Evolutionary conservation across 768 basidiomycete species (phyloP).

Genomic region (Suillus discolor): DNA sequence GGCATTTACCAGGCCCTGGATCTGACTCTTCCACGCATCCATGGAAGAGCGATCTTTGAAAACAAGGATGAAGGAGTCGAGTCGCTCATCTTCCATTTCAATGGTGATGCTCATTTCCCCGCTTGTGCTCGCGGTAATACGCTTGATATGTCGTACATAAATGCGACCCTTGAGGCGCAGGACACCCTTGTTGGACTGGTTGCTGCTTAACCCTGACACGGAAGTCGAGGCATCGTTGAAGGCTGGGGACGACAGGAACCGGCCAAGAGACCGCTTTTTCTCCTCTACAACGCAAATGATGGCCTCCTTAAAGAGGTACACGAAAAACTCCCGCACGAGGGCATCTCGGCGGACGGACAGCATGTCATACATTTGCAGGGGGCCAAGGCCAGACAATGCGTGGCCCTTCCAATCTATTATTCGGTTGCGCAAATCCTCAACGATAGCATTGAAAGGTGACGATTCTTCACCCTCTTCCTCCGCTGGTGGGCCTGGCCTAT

Average conservation of each 20-base stretch:
- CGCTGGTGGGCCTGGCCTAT: constrained; percentile 20
- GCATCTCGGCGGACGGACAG: constrained; percentile 86
- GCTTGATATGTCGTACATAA: constrained; percentile 92
- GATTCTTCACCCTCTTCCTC: constrained; percentile 49
- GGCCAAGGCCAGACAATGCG: constrained; percentile 85
- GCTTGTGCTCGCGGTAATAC: constrained; percentile 78
- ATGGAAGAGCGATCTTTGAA: constrained; percentile 90
- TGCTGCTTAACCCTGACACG: constrained; percentile 31
- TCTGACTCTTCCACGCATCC: constrained; percentile 86
- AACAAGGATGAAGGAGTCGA: constrained; percentile 94
- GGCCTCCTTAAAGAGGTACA: constrained; percentile 97
- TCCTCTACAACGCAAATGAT: constrained; percentile 99
- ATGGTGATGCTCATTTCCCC: constrained; percentile 94
- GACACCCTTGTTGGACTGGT: constrained; percentile 57
- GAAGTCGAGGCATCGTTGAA: constrained; percentile 54
- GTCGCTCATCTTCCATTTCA: constrained; percentile 93
- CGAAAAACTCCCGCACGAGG: constrained; percentile 91
- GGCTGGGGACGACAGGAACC: constrained; percentile 67
- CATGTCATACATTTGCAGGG: constrained; percentile 90
- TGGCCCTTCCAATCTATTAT: constrained; percentile 98
- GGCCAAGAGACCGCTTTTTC: constrained; percentile 80
- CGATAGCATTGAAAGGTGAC: constrained; percentile 80
- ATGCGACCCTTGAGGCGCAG: constrained; percentile 93
- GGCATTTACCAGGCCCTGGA: constrained; percentile 74
- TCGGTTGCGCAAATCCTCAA: constrained; percentile 85